Evolutionary conservation across 1,284 basidiomycete species (phyloP).

Genomic region (Boletus hoseneyae): DNA sequence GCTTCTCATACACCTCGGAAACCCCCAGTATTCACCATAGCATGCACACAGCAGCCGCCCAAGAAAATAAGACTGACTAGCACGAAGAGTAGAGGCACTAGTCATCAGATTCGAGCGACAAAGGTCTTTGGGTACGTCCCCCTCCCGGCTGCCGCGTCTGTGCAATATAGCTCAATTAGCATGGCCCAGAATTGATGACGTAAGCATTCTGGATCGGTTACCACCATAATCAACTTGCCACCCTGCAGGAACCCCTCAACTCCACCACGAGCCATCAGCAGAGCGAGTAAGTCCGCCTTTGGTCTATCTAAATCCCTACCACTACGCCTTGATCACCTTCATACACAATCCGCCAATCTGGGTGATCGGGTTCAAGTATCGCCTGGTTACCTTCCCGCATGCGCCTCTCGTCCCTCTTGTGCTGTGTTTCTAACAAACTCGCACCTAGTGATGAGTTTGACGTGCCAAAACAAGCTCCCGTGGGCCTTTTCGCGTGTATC

Average conservation of each 20-base stretch:
- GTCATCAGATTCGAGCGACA: conserved; percentile 17
- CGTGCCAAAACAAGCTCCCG: conserved; percentile 22
- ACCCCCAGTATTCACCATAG: not conserved
- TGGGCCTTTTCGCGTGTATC: conserved; percentile 13
- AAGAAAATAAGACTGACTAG: conserved; percentile 38
- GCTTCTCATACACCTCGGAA: not conserved
- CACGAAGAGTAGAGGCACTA: conserved; percentile 29
- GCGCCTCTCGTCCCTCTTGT: conserved; percentile 49
- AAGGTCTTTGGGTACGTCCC: conserved; percentile 16
- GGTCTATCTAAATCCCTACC: conserved; percentile 16
- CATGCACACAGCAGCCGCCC: conserved; percentile 19
- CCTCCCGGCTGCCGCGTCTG: not conserved
- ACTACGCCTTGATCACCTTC: conserved; percentile 10
- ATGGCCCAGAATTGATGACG: conserved; percentile 31
- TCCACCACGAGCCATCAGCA: conserved; percentile 22
- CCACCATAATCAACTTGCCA: conserved; percentile 12
- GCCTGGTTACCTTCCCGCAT: conserved; percentile 35
- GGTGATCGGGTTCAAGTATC: conserved; percentile 20
- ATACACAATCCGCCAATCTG: conserved; percentile 11
- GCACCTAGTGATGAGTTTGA: conserved; percentile 45
- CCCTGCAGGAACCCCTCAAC: conserved; percentile 28
- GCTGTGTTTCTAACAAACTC: conserved; percentile 50
- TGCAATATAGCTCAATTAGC: not conserved
- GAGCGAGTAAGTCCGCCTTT: conserved; percentile 32
- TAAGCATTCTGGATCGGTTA: conserved; percentile 23